Base-by-base conservation (phyloP, 805 yeast species). In the Soucietia sequanensis region DNA sequence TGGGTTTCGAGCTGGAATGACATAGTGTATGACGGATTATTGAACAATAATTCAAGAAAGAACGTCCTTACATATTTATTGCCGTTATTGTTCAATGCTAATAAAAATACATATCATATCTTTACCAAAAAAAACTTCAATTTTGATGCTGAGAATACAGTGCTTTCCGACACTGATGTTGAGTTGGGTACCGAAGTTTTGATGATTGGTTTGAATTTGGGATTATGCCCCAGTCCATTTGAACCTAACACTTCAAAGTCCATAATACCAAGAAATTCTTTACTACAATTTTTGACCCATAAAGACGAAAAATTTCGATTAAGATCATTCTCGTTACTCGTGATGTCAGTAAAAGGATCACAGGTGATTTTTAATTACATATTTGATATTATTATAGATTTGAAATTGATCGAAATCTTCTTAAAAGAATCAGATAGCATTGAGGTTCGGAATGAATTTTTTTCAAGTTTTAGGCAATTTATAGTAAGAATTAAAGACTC, bases 401-500 rank as follows among this genome's bases (percentile, higher is more conserved):
- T 71, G 20, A 34, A 38, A 7, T 30, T 60, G 2, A 48, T 81
- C 4, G 75, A 73, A 20, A 58, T 72, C 4, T 69, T 81, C 41
- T 71, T 83, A 38, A 66, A 73, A n/a, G 95, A 85, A 39, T 47
- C 44, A 12, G 66, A 75, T 13, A 78, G 81, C 37, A 68, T 86
- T 11, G 90, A 84, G 41, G 67, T 76, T 1, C 68, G 96, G 50
- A 81, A 80, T 43, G 80, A 76, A 30, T 77, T 85, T 33, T 66
- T 69, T 18, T 79, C 91, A 3, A 50, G 76, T 12, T 58, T 89
- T 37, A 72, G 81, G 35, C 77, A 72, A 37, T 80, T 89, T 43
- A 51, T 87, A 9, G 56, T 70, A 19, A 67, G 96, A 45, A 57
- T 85, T 12, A 71, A 84, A 44, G 93, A 83, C 34, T 84, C 90